phyloP scores from a whole-genome alignment of 2,329 filamentous ascomycete species.

The Helotiales sp. region DNA sequence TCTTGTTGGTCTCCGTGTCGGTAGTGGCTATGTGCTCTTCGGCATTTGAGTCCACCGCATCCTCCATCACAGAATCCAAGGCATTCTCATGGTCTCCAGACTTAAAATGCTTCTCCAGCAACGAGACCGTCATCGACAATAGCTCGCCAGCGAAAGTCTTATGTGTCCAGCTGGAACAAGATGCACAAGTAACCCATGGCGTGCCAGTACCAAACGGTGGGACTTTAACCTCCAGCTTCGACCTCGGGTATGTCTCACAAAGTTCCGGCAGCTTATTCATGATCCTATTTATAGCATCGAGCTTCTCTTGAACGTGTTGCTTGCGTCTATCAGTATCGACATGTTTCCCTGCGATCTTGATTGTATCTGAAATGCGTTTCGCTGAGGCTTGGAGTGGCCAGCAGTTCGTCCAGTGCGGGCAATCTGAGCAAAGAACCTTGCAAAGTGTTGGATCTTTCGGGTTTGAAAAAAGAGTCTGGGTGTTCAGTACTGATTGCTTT shows the following conservation, averaged over 20 bases:
- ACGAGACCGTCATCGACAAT: background rate
- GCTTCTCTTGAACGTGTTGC: background rate
- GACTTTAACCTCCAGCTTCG: background rate
- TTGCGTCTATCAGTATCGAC: background rate
- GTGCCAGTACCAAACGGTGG: background rate
- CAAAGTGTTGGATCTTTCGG: background rate
- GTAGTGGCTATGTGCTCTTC: background rate
- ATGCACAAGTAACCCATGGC: background rate
- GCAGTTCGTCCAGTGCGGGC: background rate
- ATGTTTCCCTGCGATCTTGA: background rate
- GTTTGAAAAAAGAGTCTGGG: background rate
- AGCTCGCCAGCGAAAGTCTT: background rate
- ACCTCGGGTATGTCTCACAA: background rate
- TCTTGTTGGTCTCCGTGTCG: background rate
- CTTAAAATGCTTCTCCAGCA: background rate
- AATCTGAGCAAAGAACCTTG: background rate
- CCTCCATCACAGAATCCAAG: background rate
- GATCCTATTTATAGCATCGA: background rate
- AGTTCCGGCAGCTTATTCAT: background rate
- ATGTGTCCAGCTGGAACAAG: background rate
- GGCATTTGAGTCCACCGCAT: background rate
- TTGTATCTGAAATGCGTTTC: background rate
- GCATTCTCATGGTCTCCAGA: background rate
- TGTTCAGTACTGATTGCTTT: background rate
- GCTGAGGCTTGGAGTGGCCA: background rate